Evolutionary conservation across 345 rosid genomes (phyloP).

Genomic region (Citrus inodora): DNA sequence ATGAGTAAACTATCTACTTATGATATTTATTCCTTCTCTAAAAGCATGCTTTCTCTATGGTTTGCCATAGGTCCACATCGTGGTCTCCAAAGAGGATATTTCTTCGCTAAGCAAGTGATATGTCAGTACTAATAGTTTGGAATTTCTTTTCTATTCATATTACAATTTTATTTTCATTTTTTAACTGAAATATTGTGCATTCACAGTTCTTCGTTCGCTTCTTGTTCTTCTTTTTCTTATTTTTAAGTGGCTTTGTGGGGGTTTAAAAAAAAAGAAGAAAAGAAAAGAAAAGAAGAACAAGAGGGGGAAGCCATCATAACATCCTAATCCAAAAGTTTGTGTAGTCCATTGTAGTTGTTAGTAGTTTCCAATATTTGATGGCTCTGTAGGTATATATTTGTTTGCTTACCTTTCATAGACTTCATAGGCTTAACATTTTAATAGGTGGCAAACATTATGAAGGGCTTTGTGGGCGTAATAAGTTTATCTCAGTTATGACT

Average conservation of each 20-base stretch:
- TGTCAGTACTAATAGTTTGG: background rate
- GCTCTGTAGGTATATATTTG: background rate
- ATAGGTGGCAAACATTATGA: slow-evolving; percentile 24
- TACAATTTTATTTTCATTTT: background rate
- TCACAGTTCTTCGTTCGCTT: background rate
- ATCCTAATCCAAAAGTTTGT: background rate
- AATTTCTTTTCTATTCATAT: background rate
- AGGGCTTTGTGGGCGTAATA: slow-evolving; percentile 31
- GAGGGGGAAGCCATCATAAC: background rate
- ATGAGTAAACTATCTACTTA: background rate
- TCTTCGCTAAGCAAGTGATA: slow-evolving; percentile 6
- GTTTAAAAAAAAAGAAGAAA: background rate
- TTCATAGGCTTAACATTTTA: slow-evolving; percentile 1
- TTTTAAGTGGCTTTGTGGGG: background rate
- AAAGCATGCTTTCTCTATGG: background rate
- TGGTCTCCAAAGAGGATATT: background rate
- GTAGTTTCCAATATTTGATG: background rate
- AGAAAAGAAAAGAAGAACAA: background rate
- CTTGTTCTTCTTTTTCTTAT: background rate
- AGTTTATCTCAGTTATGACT: slow-evolving; percentile 37
- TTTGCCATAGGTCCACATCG: background rate
- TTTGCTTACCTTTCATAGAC: background rate
- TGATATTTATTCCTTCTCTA: background rate
- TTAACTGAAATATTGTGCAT: background rate
- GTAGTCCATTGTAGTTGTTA: background rate